Base-by-base conservation (phyloP, 2,329 filamentous ascomycete genomes). In the Parafenestella ontariensis region DNA sequence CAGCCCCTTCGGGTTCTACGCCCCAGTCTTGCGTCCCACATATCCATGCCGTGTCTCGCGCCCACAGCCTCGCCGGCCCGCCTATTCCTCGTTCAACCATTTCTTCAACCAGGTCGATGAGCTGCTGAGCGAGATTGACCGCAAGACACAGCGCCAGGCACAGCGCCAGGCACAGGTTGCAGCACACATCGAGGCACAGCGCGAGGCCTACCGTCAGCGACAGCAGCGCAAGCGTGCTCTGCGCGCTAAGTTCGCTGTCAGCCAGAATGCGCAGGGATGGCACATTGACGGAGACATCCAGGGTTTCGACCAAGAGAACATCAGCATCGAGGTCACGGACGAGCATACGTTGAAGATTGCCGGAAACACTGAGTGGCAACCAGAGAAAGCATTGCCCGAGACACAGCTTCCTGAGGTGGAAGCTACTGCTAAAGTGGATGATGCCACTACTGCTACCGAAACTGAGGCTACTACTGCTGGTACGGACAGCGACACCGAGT, bases 301-400 rank as follows among this genome's bases (percentile, higher is more conserved):
- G 1, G 71, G 70, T 3, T 74, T 75, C 52, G 58, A 65, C 18
- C 70, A 73, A 54, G 62, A 74, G n/a, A 69, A 75, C 50, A 68
- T 75, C 48, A 66, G 49, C 40, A 72, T 75, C 45, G 71, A 74
- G 43, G 59, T 73, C 15, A 69, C 65, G 2, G 72, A 73, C 20
- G 72, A 71, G 34, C 60, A 71, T 47, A 75, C 70, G 3, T 46
- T 75, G 49, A 74, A 64, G 49, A 62, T 74, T 15, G 46, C 62
- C 6, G 72, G 71, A 20, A 72, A 72, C 57, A 73, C 69, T 5
- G 55, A 68, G 34, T 65, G 61, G 61, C 57, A 61, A 20, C 28
- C 49, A 4, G 59, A 62, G 43, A 64, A 62, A 40, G 13, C 49
- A 24, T 52, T 64, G 29, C 15, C 49, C 17, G 49, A 64, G 44